A percentile compares a stretch with the other conserved stretches of the same genome.
Conservation (phyloP, 306 rosid genomes). For the Inga laurina region DNA sequence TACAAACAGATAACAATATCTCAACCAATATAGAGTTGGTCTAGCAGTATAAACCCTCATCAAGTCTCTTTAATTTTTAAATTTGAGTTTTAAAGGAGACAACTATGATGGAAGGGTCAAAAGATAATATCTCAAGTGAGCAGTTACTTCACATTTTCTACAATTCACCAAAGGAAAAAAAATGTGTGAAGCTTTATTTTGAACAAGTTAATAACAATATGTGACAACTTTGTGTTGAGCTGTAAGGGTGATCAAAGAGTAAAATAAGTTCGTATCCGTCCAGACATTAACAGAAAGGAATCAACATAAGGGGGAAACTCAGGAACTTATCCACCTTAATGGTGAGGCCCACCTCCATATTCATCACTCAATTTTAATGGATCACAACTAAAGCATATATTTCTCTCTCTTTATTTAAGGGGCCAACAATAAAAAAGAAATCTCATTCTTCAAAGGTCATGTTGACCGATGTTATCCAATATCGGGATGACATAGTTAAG, state of each 20-base stretch:
- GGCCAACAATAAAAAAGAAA: background rate
- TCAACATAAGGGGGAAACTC: background rate
- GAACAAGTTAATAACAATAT: background rate
- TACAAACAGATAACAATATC: too few relatives aligned
- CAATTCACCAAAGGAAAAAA: too few relatives aligned
- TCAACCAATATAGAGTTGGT: too few relatives aligned
- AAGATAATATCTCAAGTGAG: background rate
- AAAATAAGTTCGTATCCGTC: background rate
- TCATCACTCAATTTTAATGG: constrained; percentile 12
- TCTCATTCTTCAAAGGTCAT: constrained; percentile 24
- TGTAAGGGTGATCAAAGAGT: background rate
- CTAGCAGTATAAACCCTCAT: too few relatives aligned
- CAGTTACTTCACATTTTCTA: background rate
- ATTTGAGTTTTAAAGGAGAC: too few relatives aligned
- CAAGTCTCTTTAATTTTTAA: too few relatives aligned
- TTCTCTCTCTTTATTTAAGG: background rate
- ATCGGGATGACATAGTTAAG: background rate
- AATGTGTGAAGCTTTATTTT: background rate
- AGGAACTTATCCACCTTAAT: background rate
- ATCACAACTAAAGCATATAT: background rate
- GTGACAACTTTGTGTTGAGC: background rate
- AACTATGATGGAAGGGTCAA: accelerated
- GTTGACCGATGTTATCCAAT: background rate
- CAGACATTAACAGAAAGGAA: background rate
- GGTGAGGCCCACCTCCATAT: constrained; percentile 13